Evolutionary conservation across 139 green algal genomes (phyloP), one percentile per base, ranked within the genome.

Genomic region (Chlorella sp.): DNA sequence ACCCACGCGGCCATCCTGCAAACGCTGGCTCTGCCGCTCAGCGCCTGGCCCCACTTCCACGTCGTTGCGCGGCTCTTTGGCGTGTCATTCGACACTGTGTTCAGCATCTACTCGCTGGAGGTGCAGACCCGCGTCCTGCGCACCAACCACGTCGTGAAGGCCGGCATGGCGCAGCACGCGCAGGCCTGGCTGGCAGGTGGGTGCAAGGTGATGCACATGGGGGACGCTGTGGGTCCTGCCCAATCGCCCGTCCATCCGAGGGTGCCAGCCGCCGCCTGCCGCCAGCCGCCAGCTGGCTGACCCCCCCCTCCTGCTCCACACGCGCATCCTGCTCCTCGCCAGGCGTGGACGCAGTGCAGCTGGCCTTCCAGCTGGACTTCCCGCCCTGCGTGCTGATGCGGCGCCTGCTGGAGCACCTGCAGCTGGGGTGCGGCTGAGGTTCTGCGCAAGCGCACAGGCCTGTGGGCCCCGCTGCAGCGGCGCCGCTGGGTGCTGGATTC

Each of bases 341-440:
- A 67, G 95, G 95, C 16, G 89, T 91, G 34, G 91, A 96, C 70
- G 30, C 97, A 3, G 82, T 98, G 34, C 58, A 87, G n/a, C 73
- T 98, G 1, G 86, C 83, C 13, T 88, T 84, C 14, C 78, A 88
- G 13, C 84, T 92, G 20, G 88, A 97, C 87, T 93, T 96, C 60
- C 91, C 93, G 17, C 93, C 94, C 17, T 97, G 93, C 88, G 90
- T 95, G 48, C 82, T 97, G 30, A 58, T 95, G 76, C 84, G 94
- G 1, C 89, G 89, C 19, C 82, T 97, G 85, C 85, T 94, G n/a
- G 81, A 91, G 41, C 17, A 5, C 6, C 84, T 85, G 5, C 73
- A 76, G 14, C 69, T 88, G 40, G 72, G 78, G 51, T 60, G 51
- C 51, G 51, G 14, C 14, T 24, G 14, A 26, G 51, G n/a, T n/a